A percentile compares a stretch with the other conserved stretches of the same genome.
Evolutionary conservation across 192 early-diverging fungal genomes (phyloP).

Genomic region (Pecoramyces ruminantium): DNA sequence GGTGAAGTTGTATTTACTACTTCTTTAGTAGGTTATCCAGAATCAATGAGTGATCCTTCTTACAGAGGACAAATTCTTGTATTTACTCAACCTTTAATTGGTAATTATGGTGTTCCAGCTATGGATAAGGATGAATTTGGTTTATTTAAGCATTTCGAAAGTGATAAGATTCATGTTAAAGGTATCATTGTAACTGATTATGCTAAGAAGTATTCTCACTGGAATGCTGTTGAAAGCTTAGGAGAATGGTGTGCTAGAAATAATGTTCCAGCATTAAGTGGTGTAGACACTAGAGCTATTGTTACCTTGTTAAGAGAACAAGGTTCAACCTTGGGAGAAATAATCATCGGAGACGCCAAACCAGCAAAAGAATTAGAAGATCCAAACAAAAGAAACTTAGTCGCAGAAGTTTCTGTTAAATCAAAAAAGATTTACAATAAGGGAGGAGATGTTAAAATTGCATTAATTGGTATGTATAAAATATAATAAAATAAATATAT

Average conservation of each 20-base stretch:
- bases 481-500: too few relatives aligned
- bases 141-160: slow-evolving; percentile 75
- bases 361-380: slow-evolving; percentile 32
- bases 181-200: slow-evolving; percentile 86
- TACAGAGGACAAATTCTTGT: slow-evolving; percentile 90
- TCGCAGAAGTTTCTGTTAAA: slow-evolving; percentile 63
- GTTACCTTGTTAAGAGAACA: slow-evolving; percentile 67
- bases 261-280: slow-evolving; percentile 70
- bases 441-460: slow-evolving; percentile 61
- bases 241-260: slow-evolving; percentile 73
- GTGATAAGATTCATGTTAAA: slow-evolving; percentile 62
- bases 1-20: slow-evolving; percentile 96
- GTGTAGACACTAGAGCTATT: slow-evolving; percentile 83
- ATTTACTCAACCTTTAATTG: slow-evolving; percentile 89
- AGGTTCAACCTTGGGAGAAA: slow-evolving; percentile 69
- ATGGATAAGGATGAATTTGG: slow-evolving; percentile 58
- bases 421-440: slow-evolving; percentile 53
- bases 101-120: slow-evolving; percentile 88
- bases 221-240: slow-evolving; percentile 79
- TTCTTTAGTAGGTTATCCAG: slow-evolving; percentile 85
- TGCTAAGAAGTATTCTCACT: slow-evolving; percentile 78
- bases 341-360: slow-evolving; percentile 39
- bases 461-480: slow-evolving; percentile 23
- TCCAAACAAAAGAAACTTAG: slow-evolving; percentile 59
- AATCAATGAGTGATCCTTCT: slow-evolving; percentile 96